Base-by-base conservation (phyloP, 805 yeast genomes). In the Candida nitratophila region DNA sequence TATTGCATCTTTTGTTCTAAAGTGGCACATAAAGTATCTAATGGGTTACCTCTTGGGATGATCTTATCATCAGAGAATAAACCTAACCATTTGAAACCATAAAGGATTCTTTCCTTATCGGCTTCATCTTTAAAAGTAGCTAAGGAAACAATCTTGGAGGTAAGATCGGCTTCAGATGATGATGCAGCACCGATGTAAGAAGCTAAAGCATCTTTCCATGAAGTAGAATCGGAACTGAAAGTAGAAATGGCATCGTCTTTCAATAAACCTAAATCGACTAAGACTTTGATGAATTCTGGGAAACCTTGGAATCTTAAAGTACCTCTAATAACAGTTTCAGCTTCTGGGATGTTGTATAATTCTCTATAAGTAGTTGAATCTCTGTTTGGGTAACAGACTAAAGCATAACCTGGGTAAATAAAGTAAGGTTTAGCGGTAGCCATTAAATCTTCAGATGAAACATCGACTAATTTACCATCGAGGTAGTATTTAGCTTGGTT, bases 241-340 rank as follows among this genome's bases (percentile, higher is more conserved):
- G 74, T 69, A 48, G 77, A 82, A 50, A 68, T 65, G 51, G 77
- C 76, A 26, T 79, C 83, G 55, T 93, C 99, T 63, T 79, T 81
- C 63, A 93, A 76, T 77, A 93, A 83, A 22, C 96, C 97, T 56
- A 89, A 70, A 68, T 91, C 98, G 46, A 93, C 98, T 41, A 93
- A 77, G 39, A 84, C 97, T 73, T 90, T 90, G 66, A 90, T 83
- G 66, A 93, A 91, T 72, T 91, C 96, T 48, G 98, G 96, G 91
- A 93, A 93, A 41, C 99, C 99, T 73, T 89, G 97, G 81, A 76
- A 93, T 73, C 99, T 81, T 64, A 93, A 77, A 51, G 99, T 93
- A 63, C 99, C 99, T 74, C 99, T 86, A 60, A 93, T 78, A 50
- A 91, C 88, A 47, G 96, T 88, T 62, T 93, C 88, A 54, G 98